These are phyloP conservation scores for Beta macrorhiza DNA, from an alignment of 179 eudicot genomes.

Conservation along the genomic window DNA sequence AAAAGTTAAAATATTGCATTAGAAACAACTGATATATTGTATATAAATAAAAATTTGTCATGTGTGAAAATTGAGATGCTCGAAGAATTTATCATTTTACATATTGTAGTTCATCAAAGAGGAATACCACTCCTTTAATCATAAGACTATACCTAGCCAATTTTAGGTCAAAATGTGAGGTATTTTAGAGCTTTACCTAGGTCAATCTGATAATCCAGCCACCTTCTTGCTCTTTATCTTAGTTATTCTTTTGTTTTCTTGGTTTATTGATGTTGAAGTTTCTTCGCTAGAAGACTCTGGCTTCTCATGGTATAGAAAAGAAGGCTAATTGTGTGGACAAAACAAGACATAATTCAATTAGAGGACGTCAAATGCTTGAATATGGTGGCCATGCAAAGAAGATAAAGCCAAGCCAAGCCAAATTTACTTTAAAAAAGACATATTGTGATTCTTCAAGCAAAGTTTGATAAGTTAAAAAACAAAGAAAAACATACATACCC, in stretches of 20 bases:
- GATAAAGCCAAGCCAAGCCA: conserved; percentile 5
- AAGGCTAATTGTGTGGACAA: conserved; percentile 19
- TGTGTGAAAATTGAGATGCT: neutral
- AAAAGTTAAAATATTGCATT: too few relatives aligned
- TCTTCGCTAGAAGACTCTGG: conserved; percentile 29
- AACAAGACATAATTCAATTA: conserved; percentile 15
- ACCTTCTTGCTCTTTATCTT: conserved; percentile 6
- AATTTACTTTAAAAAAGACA: neutral
- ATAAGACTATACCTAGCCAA: neutral
- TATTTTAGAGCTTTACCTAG: neutral
- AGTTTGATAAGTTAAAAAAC: neutral
- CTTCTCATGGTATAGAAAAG: conserved; percentile 25
- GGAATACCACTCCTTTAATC: neutral
- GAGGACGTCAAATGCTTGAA: conserved; percentile 31
- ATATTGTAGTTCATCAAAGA: neutral
- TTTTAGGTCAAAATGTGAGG: conserved; percentile 4
- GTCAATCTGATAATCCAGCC: conserved; percentile 15
- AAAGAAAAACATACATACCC: neutral
- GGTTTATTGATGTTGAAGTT: conserved; percentile 25
- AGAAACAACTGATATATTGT: too few relatives aligned
- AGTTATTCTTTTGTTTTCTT: neutral
- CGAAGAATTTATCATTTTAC: neutral
- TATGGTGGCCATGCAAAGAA: conserved; percentile 25
- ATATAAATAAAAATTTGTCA: too few relatives aligned
- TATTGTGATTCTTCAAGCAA: neutral